Conservation (phyloP, 352 stramenopile species). For the Globisporangium paroecandrum region DNA sequence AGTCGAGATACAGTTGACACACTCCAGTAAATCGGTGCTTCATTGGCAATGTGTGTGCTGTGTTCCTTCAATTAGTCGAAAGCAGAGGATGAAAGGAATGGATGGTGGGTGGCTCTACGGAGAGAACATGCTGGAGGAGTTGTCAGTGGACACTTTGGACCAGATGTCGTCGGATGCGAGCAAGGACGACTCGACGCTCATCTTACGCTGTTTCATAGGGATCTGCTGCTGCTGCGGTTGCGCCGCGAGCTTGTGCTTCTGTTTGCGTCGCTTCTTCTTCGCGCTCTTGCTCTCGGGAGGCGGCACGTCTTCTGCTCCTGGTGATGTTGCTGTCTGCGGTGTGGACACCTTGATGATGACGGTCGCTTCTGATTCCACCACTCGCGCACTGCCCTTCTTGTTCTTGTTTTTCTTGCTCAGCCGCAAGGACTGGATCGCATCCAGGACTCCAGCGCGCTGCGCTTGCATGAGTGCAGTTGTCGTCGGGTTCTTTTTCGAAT, state of each 20-base stretch:
- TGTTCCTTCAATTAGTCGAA: background rate
- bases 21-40: background rate
- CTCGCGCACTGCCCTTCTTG: constrained; percentile 7
- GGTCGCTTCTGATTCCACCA: background rate
- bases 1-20: background rate
- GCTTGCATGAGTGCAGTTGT: background rate
- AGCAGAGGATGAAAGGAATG: background rate
- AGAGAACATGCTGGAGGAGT: constrained; percentile 26
- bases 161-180: constrained; percentile 62
- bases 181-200: constrained; percentile 63
- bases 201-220: constrained; percentile 37
- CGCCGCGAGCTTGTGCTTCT: constrained; percentile 17
- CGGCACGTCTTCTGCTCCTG: background rate
- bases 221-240: constrained; percentile 11
- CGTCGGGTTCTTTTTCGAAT: background rate
- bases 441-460: constrained; percentile 1
- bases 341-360: background rate
- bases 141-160: constrained; percentile 58
- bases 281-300: constrained; percentile 3
- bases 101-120: background rate
- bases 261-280: constrained; percentile 20
- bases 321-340: background rate
- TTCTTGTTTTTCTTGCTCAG: constrained; percentile 19
- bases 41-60: background rate
- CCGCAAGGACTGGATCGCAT: constrained; percentile 11